phyloP scores from a whole-genome alignment of 352 stramenopile genomes.

The Globisporangium cystogenes region DNA sequence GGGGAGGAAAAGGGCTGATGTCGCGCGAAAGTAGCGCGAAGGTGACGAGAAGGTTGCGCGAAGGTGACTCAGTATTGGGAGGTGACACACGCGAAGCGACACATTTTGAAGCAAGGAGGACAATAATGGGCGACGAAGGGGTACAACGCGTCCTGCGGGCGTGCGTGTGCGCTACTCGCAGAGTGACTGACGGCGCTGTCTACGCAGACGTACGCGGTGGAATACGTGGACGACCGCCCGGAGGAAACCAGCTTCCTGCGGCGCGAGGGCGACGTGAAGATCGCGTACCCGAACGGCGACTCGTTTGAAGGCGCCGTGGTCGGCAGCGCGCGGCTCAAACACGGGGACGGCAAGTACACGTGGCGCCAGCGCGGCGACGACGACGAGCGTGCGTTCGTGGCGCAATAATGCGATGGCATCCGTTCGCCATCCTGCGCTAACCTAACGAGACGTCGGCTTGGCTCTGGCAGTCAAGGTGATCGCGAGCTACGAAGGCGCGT shows the following conservation, averaged over 20 bases:
- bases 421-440: too few relatives aligned
- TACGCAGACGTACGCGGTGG: constrained; percentile 61
- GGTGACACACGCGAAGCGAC: constrained; percentile 20
- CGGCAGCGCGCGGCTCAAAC: constrained; percentile 69
- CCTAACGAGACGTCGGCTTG: too few relatives aligned
- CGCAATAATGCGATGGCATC: too few relatives aligned
- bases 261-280: constrained; percentile 77
- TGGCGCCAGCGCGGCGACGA: constrained; percentile 65
- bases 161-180: not conserved
- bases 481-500: constrained; percentile 82
- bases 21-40: not conserved
- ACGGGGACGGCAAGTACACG: constrained; percentile 84
- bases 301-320: constrained; percentile 86
- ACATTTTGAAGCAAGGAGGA: not conserved
- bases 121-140: constrained; percentile 43
- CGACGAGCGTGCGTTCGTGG: constrained; percentile 45
- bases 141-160: constrained; percentile 12
- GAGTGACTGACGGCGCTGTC: not conserved
- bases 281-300: constrained; percentile 88
- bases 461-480: constrained; percentile 38
- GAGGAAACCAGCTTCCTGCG: constrained; percentile 86
- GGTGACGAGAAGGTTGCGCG: too few relatives aligned
- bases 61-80: too few relatives aligned
- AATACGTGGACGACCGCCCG: constrained; percentile 84
- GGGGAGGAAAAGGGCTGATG: not conserved